A percentile compares a stretch with the other conserved stretches of the same genome.
These are phyloP conservation scores for Balakata baccata DNA, from an alignment of 345 rosid genomes.

Conservation along the genomic window DNA sequence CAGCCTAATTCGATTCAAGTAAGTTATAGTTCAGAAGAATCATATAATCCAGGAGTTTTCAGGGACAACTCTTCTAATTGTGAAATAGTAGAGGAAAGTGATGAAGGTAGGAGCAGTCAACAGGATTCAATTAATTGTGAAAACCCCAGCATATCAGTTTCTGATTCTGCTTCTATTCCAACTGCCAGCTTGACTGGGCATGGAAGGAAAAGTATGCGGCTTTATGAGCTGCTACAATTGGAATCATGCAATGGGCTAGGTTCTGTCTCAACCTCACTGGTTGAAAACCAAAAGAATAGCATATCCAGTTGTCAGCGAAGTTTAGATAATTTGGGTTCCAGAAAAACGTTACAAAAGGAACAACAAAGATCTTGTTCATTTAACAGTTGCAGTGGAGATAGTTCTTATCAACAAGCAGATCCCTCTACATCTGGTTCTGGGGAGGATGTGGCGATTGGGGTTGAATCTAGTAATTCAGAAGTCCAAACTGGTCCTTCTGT, in stretches of 20 bases:
- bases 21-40: slow-evolving; percentile 30
- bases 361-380: slow-evolving; percentile 26
- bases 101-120: slow-evolving; percentile 32
- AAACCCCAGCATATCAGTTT: slow-evolving; percentile 24
- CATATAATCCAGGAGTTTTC: slow-evolving; percentile 33
- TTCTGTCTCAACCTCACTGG: slow-evolving; percentile 24
- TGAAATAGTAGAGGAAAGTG: slow-evolving; percentile 51
- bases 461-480: slow-evolving; percentile 34
- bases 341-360: slow-evolving; percentile 23
- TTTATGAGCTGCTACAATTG: slow-evolving; percentile 82
- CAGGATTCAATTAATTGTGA: slow-evolving; percentile 22
- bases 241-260: slow-evolving; percentile 52
- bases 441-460: slow-evolving; percentile 47
- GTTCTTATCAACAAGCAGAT: slow-evolving; percentile 40
- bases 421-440: slow-evolving; percentile 88
- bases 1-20: slow-evolving; percentile 33
- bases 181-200: slow-evolving; percentile 43
- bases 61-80: slow-evolving; percentile 36
- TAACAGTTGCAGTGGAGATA: slow-evolving; percentile 33
- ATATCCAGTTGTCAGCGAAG: slow-evolving; percentile 30
- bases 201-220: slow-evolving; percentile 72
- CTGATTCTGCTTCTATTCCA: slow-evolving; percentile 36
- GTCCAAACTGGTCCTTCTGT: slow-evolving; percentile 32
- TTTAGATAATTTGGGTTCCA: slow-evolving; percentile 26
- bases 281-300: slow-evolving; percentile 28